These are phyloP conservation scores for Diaporthe batatas DNA, from an alignment of 2,329 filamentous ascomycete genomes.

Conservation along the genomic window DNA sequence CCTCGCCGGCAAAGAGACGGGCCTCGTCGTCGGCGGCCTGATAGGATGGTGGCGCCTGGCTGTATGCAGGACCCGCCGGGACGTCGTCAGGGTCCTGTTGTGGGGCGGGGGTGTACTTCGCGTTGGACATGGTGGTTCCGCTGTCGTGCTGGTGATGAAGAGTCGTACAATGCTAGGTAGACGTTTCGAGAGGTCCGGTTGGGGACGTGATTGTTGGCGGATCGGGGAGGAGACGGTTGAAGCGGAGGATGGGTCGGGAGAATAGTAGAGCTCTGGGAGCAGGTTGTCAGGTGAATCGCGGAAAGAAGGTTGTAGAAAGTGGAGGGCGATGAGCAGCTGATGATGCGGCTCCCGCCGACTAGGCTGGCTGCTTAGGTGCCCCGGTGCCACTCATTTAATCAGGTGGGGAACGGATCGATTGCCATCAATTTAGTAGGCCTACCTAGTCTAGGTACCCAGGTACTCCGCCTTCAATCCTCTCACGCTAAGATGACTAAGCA, in stretches of 20 bases:
- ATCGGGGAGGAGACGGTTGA: not conserved
- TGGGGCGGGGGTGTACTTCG: conserved; percentile 86
- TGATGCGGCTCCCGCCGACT: conserved; percentile 38
- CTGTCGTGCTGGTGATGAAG: not conserved
- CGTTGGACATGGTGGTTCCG: conserved; percentile 60
- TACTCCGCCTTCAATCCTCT: too few species aligned
- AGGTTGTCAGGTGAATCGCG: conserved; percentile 35
- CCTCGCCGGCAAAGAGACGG: conserved; percentile 68
- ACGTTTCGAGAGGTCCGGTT: not conserved
- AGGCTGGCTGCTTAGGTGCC: conserved; percentile 23
- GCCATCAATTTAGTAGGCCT: conserved; percentile 5
- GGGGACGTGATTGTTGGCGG: not conserved
- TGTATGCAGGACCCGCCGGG: conserved; percentile 85
- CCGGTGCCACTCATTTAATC: conserved; percentile 31
- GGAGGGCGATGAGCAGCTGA: conserved; percentile 36
- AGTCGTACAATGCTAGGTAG: not conserved
- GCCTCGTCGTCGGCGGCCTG: conserved; percentile 66
- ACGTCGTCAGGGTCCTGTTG: conserved; percentile 90
- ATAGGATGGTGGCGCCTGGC: conserved; percentile 56
- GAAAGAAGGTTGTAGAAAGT: conserved; percentile 41
- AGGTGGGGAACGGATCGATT: conserved; percentile 32
- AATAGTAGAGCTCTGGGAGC: conserved; percentile 5
- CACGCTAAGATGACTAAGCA: conserved; percentile 15
- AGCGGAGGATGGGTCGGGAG: not conserved
- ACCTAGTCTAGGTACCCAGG: too few species aligned